Conservation (phyloP, 305 asterid genomes). For the Solanum chacoense region DNA sequence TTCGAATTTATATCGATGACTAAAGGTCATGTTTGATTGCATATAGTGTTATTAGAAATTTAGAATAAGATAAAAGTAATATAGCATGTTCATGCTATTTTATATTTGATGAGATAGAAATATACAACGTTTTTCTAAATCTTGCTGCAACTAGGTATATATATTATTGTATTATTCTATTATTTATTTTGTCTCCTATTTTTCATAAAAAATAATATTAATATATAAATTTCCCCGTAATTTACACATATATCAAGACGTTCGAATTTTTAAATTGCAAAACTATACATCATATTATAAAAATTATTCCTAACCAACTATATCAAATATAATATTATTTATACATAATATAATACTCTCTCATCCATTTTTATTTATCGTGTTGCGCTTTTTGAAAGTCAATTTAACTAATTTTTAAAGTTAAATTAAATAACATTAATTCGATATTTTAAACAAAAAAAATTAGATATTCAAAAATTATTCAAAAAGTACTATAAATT, state of each 20-base stretch:
- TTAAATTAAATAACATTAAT: too few relatives aligned
- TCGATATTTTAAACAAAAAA: too few relatives aligned
- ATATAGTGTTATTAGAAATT: too few relatives aligned
- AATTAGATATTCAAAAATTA: too few relatives aligned
- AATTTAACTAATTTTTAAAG: too few relatives aligned
- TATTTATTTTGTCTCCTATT: neutral
- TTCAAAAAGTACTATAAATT: too few relatives aligned
- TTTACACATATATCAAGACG: neutral
- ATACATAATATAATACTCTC: neutral
- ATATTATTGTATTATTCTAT: too few relatives aligned
- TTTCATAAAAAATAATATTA: too few relatives aligned
- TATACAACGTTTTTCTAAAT: neutral
- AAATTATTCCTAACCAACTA: neutral
- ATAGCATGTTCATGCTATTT: neutral
- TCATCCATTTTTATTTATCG: fast-evolving
- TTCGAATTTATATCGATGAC: neutral
- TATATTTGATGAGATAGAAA: neutral
- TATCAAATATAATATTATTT: neutral
- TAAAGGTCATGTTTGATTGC: neutral
- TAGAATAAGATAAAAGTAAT: neutral
- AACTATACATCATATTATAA: neutral
- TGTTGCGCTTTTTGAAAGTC: too few relatives aligned
- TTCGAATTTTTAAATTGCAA: too few relatives aligned
- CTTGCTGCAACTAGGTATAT: neutral
- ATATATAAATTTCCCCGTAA: too few relatives aligned